Conservation (phyloP, 2,329 filamentous ascomycete genomes). For the Mycogone perniciosa region DNA sequence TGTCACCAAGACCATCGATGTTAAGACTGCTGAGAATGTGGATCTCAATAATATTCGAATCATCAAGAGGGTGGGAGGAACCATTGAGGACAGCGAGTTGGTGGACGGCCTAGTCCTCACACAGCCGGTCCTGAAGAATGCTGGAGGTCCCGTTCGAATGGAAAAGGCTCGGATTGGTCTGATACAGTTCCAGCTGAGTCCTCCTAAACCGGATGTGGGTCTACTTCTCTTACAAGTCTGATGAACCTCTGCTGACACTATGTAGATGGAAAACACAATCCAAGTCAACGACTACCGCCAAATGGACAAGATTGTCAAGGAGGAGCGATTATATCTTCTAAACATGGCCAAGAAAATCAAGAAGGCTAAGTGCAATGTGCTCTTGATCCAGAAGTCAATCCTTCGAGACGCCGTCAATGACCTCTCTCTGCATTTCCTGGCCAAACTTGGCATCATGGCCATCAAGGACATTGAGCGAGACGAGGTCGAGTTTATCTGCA, state of each 20-base stretch:
- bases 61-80: slow-evolving; percentile 95
- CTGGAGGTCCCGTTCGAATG: slow-evolving; percentile 82
- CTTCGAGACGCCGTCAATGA: slow-evolving; percentile 97
- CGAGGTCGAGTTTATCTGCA: slow-evolving; percentile 99
- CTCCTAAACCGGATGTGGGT: slow-evolving; percentile 89
- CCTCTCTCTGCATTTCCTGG: slow-evolving; percentile 91
- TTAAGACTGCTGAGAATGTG: slow-evolving; percentile 92
- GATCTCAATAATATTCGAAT: slow-evolving; percentile 95
- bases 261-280: slow-evolving; percentile 97
- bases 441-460: slow-evolving; percentile 90
- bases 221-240: background rate
- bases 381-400: slow-evolving; percentile 97
- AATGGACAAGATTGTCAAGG: slow-evolving; percentile 99
- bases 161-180: slow-evolving; percentile 96
- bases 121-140: slow-evolving; percentile 89
- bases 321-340: slow-evolving; percentile 94
- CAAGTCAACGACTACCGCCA: slow-evolving; percentile 99
- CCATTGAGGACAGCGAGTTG: slow-evolving; percentile 97
- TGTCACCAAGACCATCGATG: slow-evolving; percentile 90
- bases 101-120: slow-evolving; percentile 89
- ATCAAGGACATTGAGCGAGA: slow-evolving; percentile 98
- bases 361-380: slow-evolving; percentile 98
- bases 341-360: slow-evolving; percentile 99
- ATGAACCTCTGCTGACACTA: slow-evolving; percentile 15
- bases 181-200: slow-evolving; percentile 97